phyloP scores from a whole-genome alignment of 306 rosid genomes.

The Sophora flavescens region DNA sequence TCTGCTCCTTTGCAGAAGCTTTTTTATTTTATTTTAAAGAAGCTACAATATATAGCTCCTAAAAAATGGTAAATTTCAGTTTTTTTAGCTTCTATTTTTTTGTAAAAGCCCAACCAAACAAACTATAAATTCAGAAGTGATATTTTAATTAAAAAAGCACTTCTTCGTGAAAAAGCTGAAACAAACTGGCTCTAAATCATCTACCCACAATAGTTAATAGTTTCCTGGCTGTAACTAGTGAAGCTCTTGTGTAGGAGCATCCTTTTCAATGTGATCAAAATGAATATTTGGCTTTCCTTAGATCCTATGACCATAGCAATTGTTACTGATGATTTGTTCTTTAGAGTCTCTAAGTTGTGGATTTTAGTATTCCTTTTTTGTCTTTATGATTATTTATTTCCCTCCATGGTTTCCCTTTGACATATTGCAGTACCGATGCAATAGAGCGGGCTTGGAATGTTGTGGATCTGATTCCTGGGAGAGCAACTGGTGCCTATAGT shows the following conservation, averaged over 20 bases:
- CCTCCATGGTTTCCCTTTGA: conserved; percentile 9
- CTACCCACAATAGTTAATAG: neutral
- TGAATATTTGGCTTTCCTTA: neutral
- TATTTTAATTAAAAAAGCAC: too few species aligned
- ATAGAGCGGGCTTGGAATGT: conserved; percentile 81
- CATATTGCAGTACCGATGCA: conserved; percentile 71
- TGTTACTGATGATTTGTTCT: neutral
- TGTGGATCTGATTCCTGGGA: conserved; percentile 89
- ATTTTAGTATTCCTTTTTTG: neutral
- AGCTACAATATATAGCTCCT: too few species aligned
- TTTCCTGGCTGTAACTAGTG: conserved; percentile 9
- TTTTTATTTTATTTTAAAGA: too few species aligned
- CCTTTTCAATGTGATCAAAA: neutral
- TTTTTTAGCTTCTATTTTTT: too few species aligned
- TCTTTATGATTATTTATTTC: neutral
- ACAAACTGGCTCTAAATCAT: neutral
- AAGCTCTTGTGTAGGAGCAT: neutral
- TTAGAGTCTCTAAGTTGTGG: neutral
- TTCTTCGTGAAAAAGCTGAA: too few species aligned
- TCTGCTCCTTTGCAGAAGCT: too few species aligned
- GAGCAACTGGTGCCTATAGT: conserved; percentile 96
- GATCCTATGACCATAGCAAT: neutral
- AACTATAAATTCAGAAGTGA: too few species aligned
- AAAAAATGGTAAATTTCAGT: too few species aligned
- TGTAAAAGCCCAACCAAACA: too few species aligned